A percentile compares a stretch with the other conserved stretches of the same genome.
These are phyloP conservation scores for Lumnitzera littorea DNA, from an alignment of 345 rosid species.

Conservation along the genomic window DNA sequence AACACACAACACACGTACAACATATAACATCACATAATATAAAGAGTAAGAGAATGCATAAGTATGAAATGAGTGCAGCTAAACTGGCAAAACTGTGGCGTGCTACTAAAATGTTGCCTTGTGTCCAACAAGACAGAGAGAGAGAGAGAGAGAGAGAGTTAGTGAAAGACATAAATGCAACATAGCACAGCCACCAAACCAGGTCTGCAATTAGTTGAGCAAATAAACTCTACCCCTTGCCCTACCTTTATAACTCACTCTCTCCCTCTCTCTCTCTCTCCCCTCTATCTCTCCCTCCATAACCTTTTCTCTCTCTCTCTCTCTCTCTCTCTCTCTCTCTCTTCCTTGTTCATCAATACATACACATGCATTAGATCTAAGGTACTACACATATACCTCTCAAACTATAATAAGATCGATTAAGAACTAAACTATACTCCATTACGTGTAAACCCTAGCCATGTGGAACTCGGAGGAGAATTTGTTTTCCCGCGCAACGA, in stretches of 20 bases:
- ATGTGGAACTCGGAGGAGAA: constrained; percentile 91
- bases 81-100: too few relatives aligned
- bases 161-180: constrained; percentile 37
- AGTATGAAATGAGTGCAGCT: too few relatives aligned
- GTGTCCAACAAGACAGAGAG: neutral
- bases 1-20: neutral
- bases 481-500: constrained; percentile 62
- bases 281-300: neutral
- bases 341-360: neutral
- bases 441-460: too few relatives aligned
- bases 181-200: constrained; percentile 41
- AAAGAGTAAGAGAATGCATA: constrained; percentile 1
- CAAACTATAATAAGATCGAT: too few relatives aligned
- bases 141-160: neutral
- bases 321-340: neutral
- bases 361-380: too few relatives aligned
- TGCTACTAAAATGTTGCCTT: too few relatives aligned
- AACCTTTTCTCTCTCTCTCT: neutral
- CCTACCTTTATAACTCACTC: neutral
- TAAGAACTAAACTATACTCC: too few relatives aligned
- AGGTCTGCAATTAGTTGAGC: constrained; percentile 8
- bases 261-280: constrained; percentile 1
- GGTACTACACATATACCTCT: too few relatives aligned
- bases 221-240: constrained; percentile 1
- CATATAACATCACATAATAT: too few relatives aligned